Conservation (phyloP, 2,329 filamentous ascomycete genomes). For the Sporothrix curviconia region DNA sequence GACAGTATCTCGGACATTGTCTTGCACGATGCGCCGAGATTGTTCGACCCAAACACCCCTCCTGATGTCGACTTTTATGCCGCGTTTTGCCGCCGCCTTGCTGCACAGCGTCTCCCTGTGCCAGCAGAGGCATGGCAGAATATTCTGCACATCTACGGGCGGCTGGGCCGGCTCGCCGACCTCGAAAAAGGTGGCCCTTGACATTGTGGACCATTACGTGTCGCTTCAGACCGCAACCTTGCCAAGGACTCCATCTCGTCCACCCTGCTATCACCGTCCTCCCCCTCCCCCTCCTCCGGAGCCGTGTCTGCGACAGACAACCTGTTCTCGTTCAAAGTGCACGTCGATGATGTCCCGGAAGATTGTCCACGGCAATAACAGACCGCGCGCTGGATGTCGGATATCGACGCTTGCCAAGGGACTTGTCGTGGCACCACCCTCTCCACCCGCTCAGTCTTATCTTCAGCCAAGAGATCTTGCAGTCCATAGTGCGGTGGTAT, state of each 20-base stretch:
- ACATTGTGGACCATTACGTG: constrained; percentile 36
- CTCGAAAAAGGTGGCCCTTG: constrained; percentile 38
- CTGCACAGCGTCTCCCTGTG: constrained; percentile 35
- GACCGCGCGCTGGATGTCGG: constrained; percentile 20
- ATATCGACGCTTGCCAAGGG: constrained; percentile 33
- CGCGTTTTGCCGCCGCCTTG: constrained; percentile 30
- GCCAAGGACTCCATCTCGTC: neutral
- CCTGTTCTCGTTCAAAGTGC: constrained; percentile 37
- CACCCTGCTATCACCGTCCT: neutral
- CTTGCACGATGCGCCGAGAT: constrained; percentile 24
- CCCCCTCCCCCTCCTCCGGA: neutral
- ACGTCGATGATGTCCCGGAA: constrained; percentile 37
- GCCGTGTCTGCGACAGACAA: constrained; percentile 18
- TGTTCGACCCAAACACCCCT: constrained; percentile 18
- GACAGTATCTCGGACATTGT: constrained; percentile 26
- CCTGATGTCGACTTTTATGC: constrained; percentile 28
- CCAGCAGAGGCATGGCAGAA: constrained; percentile 37
- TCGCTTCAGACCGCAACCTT: constrained; percentile 16
- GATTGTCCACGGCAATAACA: constrained; percentile 23
- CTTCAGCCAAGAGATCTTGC: constrained; percentile 29
- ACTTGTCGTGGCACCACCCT: constrained; percentile 35
- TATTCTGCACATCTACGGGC: constrained; percentile 39
- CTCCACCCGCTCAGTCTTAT: constrained; percentile 43
- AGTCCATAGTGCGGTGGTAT: constrained; percentile 29
- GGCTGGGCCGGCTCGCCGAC: constrained; percentile 37